Percentiles rank a stretch among this genome's conserved stretches.
phyloP scores from a whole-genome alignment of 768 basidiomycete species.

The Phaeotremella skinneri region DNA sequence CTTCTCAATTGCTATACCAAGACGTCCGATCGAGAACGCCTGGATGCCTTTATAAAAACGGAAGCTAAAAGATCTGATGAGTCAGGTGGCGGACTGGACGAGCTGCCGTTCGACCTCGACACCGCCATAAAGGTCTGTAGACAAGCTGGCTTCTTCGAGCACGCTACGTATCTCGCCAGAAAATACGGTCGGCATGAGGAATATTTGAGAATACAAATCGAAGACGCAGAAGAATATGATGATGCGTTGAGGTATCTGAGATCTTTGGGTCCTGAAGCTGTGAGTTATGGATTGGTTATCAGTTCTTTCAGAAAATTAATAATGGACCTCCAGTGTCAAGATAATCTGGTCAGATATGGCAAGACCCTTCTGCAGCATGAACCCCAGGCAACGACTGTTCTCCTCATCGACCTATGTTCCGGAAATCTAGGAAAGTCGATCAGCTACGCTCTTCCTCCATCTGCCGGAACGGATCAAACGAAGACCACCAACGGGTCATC shows the following conservation, averaged over 20 bases:
- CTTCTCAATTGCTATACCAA: conserved; percentile 97
- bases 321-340: conserved; percentile 62
- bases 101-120: conserved; percentile 92
- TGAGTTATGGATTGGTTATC: conserved; percentile 54
- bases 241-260: conserved; percentile 81
- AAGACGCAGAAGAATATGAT: conserved; percentile 76
- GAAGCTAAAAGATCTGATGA: conserved; percentile 60
- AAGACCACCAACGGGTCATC: conserved; percentile 26
- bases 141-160: conserved; percentile 93
- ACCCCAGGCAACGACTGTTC: conserved; percentile 82
- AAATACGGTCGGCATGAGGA: conserved; percentile 90
- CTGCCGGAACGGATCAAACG: conserved; percentile 11
- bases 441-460: conserved; percentile 49
- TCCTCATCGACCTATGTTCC: conserved; percentile 89
- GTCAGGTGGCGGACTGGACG: conserved; percentile 52
- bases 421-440: conserved; percentile 55
- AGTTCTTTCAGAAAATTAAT: background rate
- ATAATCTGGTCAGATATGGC: conserved; percentile 81
- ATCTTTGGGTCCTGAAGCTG: conserved; percentile 71
- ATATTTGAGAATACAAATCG: conserved; percentile 87
- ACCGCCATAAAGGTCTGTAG: conserved; percentile 95
- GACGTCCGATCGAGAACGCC: conserved; percentile 80
- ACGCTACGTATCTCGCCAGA: conserved; percentile 87
- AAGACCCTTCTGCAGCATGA: conserved; percentile 76
- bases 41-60: conserved; percentile 89